Percentiles rank a stretch among this genome's conserved stretches.
Conservation (phyloP, 495 filamentous ascomycete species). For the Chaetomium fimeti region DNA sequence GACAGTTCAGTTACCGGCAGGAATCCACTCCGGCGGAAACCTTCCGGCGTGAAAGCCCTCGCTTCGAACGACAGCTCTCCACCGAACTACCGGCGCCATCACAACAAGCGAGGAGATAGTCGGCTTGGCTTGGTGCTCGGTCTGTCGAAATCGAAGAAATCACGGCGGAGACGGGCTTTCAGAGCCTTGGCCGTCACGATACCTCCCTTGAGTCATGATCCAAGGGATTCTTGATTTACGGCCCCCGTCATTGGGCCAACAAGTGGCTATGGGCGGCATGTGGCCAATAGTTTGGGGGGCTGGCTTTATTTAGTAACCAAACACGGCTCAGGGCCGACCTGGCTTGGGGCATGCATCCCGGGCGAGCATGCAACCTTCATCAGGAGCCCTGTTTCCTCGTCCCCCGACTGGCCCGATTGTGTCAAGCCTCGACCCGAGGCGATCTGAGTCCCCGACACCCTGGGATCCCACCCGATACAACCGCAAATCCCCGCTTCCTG, state of each 20-base stretch:
- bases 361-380: background rate
- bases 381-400: background rate
- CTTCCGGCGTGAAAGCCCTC: background rate
- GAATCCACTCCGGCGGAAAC: background rate
- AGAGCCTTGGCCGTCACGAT: background rate
- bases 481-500: background rate
- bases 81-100: slow-evolving; percentile 4
- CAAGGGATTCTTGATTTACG: background rate
- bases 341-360: background rate
- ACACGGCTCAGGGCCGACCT: slow-evolving; percentile 19
- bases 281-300: background rate
- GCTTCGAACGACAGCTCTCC: background rate
- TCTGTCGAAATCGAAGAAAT: background rate
- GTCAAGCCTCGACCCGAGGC: background rate
- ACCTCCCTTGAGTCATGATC: background rate
- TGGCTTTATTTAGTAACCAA: slow-evolving; percentile 13
- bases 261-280: background rate
- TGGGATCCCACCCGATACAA: background rate
- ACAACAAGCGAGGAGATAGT: slow-evolving; percentile 2
- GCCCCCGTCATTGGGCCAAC: background rate
- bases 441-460: background rate
- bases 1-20: slow-evolving; percentile 1
- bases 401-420: background rate
- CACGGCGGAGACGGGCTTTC: background rate
- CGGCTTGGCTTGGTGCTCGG: background rate